A percentile compares a stretch with the other conserved stretches of the same genome.
Conservation (phyloP, 2,329 filamentous ascomycete species). For the Macroventuria anomochaeta region DNA sequence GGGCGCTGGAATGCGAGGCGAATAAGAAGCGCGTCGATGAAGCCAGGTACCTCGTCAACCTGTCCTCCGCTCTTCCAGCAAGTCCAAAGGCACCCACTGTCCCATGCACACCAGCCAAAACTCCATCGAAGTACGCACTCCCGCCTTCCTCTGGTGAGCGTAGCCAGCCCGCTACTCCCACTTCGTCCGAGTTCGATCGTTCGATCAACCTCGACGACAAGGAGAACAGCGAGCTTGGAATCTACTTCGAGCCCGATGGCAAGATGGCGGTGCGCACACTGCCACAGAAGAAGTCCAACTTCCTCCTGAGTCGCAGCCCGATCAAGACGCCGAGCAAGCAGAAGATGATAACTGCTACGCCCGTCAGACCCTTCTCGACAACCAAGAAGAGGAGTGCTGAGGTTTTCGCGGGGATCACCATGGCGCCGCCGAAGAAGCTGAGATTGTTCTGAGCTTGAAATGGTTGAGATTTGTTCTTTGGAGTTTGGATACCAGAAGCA, state of each 20-base stretch:
- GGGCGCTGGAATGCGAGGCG: constrained; percentile 72
- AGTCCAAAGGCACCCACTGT: constrained; percentile 29
- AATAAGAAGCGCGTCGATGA: constrained; percentile 45
- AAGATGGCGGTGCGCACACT: constrained; percentile 52
- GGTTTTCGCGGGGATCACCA: constrained; percentile 24
- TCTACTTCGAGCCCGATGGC: constrained; percentile 52
- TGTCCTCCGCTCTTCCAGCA: constrained; percentile 30
- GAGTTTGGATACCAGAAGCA: constrained; percentile 6
- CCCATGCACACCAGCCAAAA: constrained; percentile 40
- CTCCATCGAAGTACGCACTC: constrained; percentile 38
- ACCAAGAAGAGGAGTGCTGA: constrained; percentile 32
- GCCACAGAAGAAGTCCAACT: constrained; percentile 34
- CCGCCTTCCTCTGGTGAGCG: constrained; percentile 30
- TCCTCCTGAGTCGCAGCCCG: constrained; percentile 50
- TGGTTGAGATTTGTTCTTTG: background rate
- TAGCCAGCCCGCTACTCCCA: constrained; percentile 35
- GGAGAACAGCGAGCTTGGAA: constrained; percentile 47
- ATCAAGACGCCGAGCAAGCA: constrained; percentile 62
- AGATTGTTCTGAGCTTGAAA: constrained; percentile 26
- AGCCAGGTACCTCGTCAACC: constrained; percentile 39
- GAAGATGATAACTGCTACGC: constrained; percentile 33
- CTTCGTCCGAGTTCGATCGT: constrained; percentile 39
- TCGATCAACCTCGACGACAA: constrained; percentile 38
- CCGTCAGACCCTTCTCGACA: constrained; percentile 31
- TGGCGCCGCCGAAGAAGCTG: constrained; percentile 37